Percentiles rank a stretch among this genome's conserved stretches.
phyloP scores from a whole-genome alignment of 2,329 filamentous ascomycete species.

The Xylariaceae sp. region DNA sequence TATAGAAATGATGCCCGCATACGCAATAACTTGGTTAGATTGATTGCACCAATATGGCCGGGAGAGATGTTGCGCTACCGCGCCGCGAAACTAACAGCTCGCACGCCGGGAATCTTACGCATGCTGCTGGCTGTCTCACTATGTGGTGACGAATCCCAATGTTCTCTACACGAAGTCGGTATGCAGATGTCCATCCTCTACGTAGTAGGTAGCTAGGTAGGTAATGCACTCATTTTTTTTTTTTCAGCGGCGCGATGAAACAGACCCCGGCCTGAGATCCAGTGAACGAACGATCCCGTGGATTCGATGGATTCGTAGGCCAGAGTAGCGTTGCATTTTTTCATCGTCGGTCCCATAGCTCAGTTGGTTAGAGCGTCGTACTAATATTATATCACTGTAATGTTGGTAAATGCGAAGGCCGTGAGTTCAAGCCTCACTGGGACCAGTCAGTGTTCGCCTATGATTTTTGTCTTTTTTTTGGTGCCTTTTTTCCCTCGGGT shows the following conservation, averaged over 20 bases:
- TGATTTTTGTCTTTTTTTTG: background rate
- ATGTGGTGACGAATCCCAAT: too few relatives aligned
- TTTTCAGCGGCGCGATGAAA: background rate
- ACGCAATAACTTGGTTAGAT: too few relatives aligned
- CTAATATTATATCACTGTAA: background rate
- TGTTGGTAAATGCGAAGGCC: conserved; percentile 1
- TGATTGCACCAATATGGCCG: background rate
- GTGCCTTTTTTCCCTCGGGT: background rate
- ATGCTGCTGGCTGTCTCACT: background rate
- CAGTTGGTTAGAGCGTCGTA: conserved; percentile 3
- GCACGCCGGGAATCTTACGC: background rate
- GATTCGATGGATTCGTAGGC: background rate
- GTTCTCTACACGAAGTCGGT: background rate
- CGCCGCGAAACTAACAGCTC: background rate
- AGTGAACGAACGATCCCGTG: background rate
- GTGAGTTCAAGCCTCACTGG: conserved; percentile 3
- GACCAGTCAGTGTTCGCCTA: background rate
- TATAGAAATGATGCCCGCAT: too few relatives aligned
- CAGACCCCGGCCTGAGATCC: background rate
- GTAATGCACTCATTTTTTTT: too few relatives aligned
- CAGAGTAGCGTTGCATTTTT: background rate
- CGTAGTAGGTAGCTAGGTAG: too few relatives aligned
- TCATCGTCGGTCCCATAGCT: background rate
- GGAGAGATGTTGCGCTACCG: background rate
- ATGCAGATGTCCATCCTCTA: background rate